These are phyloP conservation scores for Brassica carinata DNA, from an alignment of 345 rosid genomes.

Conservation along the genomic window DNA sequence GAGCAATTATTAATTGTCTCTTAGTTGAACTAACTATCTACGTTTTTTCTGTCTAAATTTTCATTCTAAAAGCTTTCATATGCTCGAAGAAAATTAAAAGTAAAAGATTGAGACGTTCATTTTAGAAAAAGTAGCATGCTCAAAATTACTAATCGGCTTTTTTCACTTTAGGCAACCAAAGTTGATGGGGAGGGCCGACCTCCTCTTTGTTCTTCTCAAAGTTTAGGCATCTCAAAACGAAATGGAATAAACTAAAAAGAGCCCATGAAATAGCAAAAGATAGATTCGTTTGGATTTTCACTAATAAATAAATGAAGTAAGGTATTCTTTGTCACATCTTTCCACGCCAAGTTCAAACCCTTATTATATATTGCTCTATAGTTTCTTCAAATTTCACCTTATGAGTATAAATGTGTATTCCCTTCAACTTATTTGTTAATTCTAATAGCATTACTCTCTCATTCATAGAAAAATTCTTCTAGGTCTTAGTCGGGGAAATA, in stretches of 20 bases:
- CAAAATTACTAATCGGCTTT: slow-evolving; percentile 17
- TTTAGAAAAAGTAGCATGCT: slow-evolving; percentile 29
- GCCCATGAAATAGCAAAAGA: slow-evolving; percentile 35
- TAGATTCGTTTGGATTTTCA: slow-evolving; percentile 32
- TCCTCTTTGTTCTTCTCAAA: slow-evolving; percentile 23
- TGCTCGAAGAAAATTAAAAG: slow-evolving; percentile 22
- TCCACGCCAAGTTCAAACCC: slow-evolving; percentile 30
- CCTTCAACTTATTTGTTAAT: background rate
- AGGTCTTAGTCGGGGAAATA: background rate
- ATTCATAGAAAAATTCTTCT: background rate
- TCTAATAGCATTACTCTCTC: background rate
- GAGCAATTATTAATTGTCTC: background rate
- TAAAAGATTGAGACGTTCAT: slow-evolving; percentile 30
- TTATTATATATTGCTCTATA: background rate
- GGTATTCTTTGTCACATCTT: slow-evolving; percentile 27
- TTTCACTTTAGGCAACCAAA: slow-evolving; percentile 36
- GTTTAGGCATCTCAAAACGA: slow-evolving; percentile 19
- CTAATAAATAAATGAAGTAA: slow-evolving; percentile 10
- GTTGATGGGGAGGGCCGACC: slow-evolving; percentile 31
- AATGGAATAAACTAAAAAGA: slow-evolving; percentile 32
- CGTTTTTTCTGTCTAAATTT: too few species aligned
- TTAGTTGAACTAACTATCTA: background rate
- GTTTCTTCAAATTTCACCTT: background rate
- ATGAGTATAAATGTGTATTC: background rate
- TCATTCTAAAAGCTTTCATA: background rate